Conservation (phyloP, 1,139 yeast genomes). For the Suzukiozyma palmioleophila region DNA sequence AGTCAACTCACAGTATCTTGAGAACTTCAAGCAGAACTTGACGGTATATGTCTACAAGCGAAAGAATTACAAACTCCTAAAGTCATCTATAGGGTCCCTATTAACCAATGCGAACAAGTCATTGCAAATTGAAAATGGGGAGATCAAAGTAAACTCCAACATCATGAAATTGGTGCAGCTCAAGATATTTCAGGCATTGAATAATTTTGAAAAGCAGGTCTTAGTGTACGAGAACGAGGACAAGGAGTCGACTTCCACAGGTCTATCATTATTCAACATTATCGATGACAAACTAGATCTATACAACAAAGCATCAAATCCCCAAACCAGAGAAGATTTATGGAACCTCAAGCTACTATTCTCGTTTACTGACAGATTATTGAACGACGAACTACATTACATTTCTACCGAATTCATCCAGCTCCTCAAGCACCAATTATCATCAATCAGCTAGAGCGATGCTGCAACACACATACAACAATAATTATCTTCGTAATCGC, state of each 20-base stretch:
- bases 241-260: slow-evolving; percentile 16
- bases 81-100: slow-evolving; percentile 33
- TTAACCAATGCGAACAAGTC: slow-evolving; percentile 30
- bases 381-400: slow-evolving; percentile 32
- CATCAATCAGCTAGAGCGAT: slow-evolving; percentile 17
- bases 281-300: slow-evolving; percentile 57
- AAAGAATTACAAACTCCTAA: slow-evolving; percentile 37
- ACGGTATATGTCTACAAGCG: slow-evolving; percentile 50
- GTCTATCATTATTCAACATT: slow-evolving; percentile 40
- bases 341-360: slow-evolving; percentile 66
- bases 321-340: slow-evolving; percentile 49
- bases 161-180: slow-evolving; percentile 18
- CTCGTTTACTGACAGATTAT: slow-evolving; percentile 50
- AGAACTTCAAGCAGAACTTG: slow-evolving; percentile 40
- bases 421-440: slow-evolving; percentile 41
- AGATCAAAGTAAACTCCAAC: slow-evolving; percentile 22
- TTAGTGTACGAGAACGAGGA: slow-evolving; percentile 26
- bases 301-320: slow-evolving; percentile 38
- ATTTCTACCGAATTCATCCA: slow-evolving; percentile 50
- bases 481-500: not conserved
- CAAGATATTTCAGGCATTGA: slow-evolving; percentile 21
- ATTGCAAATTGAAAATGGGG: slow-evolving; percentile 28
- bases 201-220: slow-evolving; percentile 30
- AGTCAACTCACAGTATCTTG: slow-evolving; percentile 32
- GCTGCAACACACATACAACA: not conserved